Percentiles rank a stretch among this genome's conserved stretches.
These are phyloP conservation scores for Cryptomeria japonica DNA, from an alignment of 75 land plant genomes.

Conservation along the genomic window DNA sequence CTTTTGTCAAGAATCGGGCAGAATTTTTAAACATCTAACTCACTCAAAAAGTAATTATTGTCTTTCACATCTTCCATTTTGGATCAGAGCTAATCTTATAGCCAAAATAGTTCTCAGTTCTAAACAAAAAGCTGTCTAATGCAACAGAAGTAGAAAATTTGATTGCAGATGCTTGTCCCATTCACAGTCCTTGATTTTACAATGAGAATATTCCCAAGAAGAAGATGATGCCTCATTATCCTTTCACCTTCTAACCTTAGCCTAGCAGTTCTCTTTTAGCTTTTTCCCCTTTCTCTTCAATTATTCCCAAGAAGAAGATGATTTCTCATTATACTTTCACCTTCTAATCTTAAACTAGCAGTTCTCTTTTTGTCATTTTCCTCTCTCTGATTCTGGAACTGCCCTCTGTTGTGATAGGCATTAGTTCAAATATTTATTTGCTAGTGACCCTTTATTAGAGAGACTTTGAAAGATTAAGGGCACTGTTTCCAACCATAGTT, in stretches of 20 bases:
- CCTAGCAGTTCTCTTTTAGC: not conserved
- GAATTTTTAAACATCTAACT: not conserved
- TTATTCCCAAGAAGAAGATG: not conserved
- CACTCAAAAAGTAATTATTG: not conserved
- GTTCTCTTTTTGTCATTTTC: not conserved
- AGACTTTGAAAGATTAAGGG: not conserved
- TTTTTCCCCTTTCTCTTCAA: not conserved
- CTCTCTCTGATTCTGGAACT: not conserved
- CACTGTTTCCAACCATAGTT: too few relatives aligned
- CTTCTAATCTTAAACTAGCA: not conserved
- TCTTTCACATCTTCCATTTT: not conserved
- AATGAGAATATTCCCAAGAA: not conserved
- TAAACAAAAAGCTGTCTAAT: not conserved
- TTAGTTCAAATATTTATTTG: not conserved
- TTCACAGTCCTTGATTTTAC: not conserved
- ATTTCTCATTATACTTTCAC: not conserved
- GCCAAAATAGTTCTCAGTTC: not conserved
- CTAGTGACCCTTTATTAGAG: not conserved
- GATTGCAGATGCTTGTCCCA: not conserved
- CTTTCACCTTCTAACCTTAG: too few relatives aligned
- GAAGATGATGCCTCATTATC: not conserved
- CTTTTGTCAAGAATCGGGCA: not conserved
- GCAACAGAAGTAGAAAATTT: not conserved
- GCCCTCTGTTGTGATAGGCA: not conserved
- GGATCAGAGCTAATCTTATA: not conserved